Conservation (phyloP, 225 moss, liverwort and hornwort genomes). For the Ulota crispa region DNA sequence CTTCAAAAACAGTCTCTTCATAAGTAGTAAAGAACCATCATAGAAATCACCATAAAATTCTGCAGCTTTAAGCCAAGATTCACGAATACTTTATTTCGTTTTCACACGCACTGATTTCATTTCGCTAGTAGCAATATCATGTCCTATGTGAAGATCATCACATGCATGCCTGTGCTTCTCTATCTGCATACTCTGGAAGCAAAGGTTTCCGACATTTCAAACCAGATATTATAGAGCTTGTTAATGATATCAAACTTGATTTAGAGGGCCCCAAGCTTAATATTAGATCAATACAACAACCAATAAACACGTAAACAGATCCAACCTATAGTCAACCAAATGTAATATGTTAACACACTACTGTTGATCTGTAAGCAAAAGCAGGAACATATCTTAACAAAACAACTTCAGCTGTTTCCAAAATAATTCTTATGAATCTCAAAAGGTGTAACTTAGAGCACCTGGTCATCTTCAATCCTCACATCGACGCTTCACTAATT, state of each 20-base stretch:
- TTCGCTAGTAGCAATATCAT: neutral
- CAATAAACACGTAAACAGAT: neutral
- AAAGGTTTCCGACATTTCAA: slow-evolving; percentile 5
- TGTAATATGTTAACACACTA: neutral
- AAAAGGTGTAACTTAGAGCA: neutral
- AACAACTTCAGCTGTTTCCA: neutral
- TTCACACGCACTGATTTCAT: slow-evolving; percentile 26
- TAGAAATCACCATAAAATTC: neutral
- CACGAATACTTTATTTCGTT: slow-evolving; percentile 10
- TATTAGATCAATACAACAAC: neutral
- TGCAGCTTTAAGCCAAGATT: slow-evolving; percentile 10
- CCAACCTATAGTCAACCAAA: neutral
- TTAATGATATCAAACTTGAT: neutral
- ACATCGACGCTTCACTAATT: neutral
- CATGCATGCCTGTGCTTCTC: slow-evolving; percentile 13
- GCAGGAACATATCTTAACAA: neutral
- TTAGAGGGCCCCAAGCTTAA: neutral
- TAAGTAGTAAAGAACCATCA: neutral
- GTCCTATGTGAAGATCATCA: slow-evolving; percentile 5
- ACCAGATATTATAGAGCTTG: slow-evolving; percentile 1
- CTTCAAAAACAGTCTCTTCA: slow-evolving; percentile 4
- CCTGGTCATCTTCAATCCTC: neutral
- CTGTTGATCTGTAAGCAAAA: neutral
- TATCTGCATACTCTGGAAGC: slow-evolving; percentile 17
- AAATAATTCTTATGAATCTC: neutral